Conservation (phyloP, 768 basidiomycete genomes). For the Xerocomellus dryophilus region DNA sequence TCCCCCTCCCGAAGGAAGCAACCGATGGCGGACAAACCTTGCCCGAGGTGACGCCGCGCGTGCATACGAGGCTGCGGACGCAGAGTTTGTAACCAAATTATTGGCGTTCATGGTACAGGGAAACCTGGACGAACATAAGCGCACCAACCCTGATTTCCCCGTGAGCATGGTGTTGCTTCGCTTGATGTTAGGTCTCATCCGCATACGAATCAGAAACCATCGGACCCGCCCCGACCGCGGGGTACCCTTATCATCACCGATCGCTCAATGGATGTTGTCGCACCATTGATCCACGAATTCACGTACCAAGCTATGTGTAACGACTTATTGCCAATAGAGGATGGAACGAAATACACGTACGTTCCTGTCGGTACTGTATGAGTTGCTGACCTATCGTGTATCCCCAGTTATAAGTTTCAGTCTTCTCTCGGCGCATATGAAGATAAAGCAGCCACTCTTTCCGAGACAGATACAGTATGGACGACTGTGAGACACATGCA, state of each 20-base stretch:
- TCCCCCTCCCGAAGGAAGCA: conserved; percentile 58
- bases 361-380: conserved; percentile 32
- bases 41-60: conserved; percentile 70
- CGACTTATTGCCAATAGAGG: conserved; percentile 85
- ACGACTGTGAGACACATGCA: conserved; percentile 93
- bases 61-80: conserved; percentile 64
- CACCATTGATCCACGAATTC: conserved; percentile 94
- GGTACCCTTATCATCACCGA: conserved; percentile 90
- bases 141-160: conserved; percentile 80
- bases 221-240: conserved; percentile 61
- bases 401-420: conserved; percentile 83
- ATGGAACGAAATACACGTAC: conserved; percentile 83
- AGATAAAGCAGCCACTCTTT: conserved; percentile 82
- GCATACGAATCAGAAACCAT: conserved; percentile 41
- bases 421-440: conserved; percentile 83
- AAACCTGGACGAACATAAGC: conserved; percentile 84
- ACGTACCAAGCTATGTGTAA: conserved; percentile 99
- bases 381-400: background rate
- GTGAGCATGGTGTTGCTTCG: conserved; percentile 43
- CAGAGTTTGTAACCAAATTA: conserved; percentile 75
- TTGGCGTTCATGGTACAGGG: conserved; percentile 84
- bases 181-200: background rate
- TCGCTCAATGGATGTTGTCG: conserved; percentile 90
- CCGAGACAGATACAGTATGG: conserved; percentile 89
- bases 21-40: conserved; percentile 79